These are phyloP conservation scores for Venturia pyrina DNA, from an alignment of 2,329 filamentous ascomycete species.

Conservation along the genomic window DNA sequence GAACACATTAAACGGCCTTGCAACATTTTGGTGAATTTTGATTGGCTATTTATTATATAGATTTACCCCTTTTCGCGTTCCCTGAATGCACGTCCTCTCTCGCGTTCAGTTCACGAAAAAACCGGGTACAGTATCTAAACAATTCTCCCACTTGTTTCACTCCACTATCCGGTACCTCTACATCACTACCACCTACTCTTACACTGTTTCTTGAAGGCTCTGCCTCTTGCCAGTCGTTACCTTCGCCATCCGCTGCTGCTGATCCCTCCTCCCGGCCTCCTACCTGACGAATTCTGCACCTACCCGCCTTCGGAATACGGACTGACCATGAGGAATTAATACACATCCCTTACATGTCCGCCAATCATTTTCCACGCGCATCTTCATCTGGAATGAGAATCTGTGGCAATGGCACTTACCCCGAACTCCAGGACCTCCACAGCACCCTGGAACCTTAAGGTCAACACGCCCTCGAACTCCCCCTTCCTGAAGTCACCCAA, in stretches of 20 bases:
- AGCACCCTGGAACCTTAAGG: constrained; percentile 27
- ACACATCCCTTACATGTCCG: constrained; percentile 1
- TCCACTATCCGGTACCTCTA: background rate
- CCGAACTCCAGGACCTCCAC: constrained; percentile 31
- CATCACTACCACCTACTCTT: background rate
- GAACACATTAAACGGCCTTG: background rate
- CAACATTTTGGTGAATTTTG: background rate
- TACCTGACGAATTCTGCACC: background rate
- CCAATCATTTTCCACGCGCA: background rate
- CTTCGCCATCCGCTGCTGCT: background rate
- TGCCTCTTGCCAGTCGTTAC: background rate
- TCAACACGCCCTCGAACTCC: constrained; percentile 62
- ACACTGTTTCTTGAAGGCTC: background rate
- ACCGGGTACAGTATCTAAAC: background rate
- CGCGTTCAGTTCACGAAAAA: background rate
- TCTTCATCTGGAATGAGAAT: background rate
- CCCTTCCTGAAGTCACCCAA: constrained; percentile 20
- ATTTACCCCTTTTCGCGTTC: background rate
- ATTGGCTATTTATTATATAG: background rate
- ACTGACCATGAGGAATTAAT: background rate
- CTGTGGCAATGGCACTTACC: constrained; percentile 3
- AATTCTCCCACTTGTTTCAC: background rate
- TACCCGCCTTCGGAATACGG: background rate
- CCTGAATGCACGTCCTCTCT: background rate
- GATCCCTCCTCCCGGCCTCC: background rate